Evolutionary conservation across 2,329 filamentous ascomycete genomes (phyloP), one percentile per base, ranked within the genome.

Genomic region (Cercospora sp.): DNA sequence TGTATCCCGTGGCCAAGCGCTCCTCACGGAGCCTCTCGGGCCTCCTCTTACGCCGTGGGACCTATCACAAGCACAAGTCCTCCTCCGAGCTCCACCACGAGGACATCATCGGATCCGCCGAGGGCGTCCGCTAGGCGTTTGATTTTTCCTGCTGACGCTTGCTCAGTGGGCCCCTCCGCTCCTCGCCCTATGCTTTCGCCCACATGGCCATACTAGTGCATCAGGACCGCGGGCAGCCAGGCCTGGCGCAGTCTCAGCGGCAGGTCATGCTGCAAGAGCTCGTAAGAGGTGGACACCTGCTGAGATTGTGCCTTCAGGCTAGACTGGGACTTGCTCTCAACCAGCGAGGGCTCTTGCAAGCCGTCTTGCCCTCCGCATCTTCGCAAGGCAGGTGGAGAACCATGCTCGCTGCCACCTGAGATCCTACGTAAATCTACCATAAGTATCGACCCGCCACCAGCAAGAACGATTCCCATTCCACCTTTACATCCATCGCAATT

Each of bases 111-210:
- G 63, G 42, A 33, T 48, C 66, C 55, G 39, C 31, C n/a, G n/a
- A 59, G 45, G 63, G 66, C 39, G 57, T 28, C 30, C 28, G 63
- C 58, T 60, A 48, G 66, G 60, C 58, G 60, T 51, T 60, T 39
- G 63, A 68, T 65, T 68, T 63, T 68, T 66, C 63, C 67, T 65
- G 53, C 48, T 53, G 63, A 55, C 57, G 60, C 66, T 63, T 26
- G 45, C 45, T 51, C 26, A 3, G 26, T 28, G 53, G 42, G 68
- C 63, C 71, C 68, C 67, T 69, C 71, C 71, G 69, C 48, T 45
- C 63, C 62, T 23, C 63, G 67, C 65, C 71, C 71, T 72, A 69
- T 71, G 58, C 59, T 66, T 67, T 45, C 63, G 48, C 57, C 63
- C 68, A 69, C 63, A 67, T 67, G 68, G 64, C 45, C 59, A 42